A percentile compares a stretch with the other conserved stretches of the same genome.
These are phyloP conservation scores for Dillenia suffruticosa DNA, from an alignment of 164 flowering plant species.

Conservation along the genomic window DNA sequence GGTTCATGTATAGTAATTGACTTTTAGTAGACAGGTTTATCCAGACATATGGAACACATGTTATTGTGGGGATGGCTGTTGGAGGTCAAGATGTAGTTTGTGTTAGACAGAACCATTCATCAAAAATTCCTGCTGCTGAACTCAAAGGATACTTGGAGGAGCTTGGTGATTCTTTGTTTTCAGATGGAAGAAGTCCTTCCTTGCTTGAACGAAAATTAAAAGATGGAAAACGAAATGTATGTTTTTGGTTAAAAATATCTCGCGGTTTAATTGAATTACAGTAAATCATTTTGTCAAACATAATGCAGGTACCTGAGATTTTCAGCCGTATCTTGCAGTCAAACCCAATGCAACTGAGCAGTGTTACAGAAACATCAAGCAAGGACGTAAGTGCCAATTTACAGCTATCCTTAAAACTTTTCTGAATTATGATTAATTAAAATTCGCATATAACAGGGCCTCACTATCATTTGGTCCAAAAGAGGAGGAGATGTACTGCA, in stretches of 20 bases:
- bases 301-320: conserved; percentile 73
- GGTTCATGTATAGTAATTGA: no score
- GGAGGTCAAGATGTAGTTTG: conserved; percentile 90
- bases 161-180: conserved; percentile 76
- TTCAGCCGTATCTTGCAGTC: conserved; percentile 63
- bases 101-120: conserved; percentile 63
- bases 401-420: background rate
- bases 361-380: conserved; percentile 70
- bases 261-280: background rate
- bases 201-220: conserved; percentile 39
- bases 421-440: conserved; percentile 1
- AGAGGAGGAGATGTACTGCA: conserved; percentile 72
- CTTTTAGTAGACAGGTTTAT: conserved; percentile 54
- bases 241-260: background rate
- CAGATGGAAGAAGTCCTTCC: conserved; percentile 60
- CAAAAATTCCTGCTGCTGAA: conserved; percentile 67
- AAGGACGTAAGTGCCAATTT: conserved; percentile 66
- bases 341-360: conserved; percentile 59
- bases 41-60: conserved; percentile 80
- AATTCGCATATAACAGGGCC: conserved; percentile 44
- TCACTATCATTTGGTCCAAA: conserved; percentile 68
- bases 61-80: conserved; percentile 76
- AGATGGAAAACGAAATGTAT: conserved; percentile 57
- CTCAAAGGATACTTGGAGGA: conserved; percentile 71
- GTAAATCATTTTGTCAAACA: conserved; percentile 4